Evolutionary conservation across 768 basidiomycete genomes (phyloP).

Genomic region (Leucocoprinus birnbaumii): DNA sequence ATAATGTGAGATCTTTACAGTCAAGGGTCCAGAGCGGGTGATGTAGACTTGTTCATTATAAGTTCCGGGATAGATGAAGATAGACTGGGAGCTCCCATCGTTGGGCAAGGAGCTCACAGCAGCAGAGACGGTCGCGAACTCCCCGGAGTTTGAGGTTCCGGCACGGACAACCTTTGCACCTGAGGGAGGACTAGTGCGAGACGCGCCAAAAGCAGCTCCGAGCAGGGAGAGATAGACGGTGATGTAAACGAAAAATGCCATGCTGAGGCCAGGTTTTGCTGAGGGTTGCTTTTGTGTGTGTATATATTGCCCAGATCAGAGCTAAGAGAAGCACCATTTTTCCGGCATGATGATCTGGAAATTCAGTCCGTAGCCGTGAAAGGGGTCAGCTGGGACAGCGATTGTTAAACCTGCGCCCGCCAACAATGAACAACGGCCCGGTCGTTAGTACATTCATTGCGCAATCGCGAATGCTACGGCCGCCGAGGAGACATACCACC

Average conservation of each 20-base stretch:
- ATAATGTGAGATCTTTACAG: conserved; percentile 22
- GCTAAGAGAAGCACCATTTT: no score
- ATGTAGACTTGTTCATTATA: conserved; percentile 44
- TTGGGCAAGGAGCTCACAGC: conserved; percentile 41
- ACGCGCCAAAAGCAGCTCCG: conserved; percentile 19
- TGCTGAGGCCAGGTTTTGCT: no score
- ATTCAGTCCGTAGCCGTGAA: no score
- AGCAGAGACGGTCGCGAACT: conserved; percentile 35
- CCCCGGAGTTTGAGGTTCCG: conserved; percentile 34
- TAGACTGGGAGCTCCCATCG: conserved; percentile 31
- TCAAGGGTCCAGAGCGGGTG: conserved; percentile 40
- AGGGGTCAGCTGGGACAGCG: no score
- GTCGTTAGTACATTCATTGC: no score
- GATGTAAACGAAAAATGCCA: conserved; percentile 1
- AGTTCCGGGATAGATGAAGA: conserved; percentile 48
- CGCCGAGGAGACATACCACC: no score
- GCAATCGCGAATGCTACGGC: no score
- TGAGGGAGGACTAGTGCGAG: conserved; percentile 38
- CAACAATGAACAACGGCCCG: no score
- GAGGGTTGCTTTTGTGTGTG: no score
- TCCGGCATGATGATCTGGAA: no score
- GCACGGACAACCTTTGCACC: conserved; percentile 40
- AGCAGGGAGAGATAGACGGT: background rate
- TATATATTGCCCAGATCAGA: no score
- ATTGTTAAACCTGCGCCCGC: no score